A percentile compares a stretch with the other conserved stretches of the same genome.
These are phyloP conservation scores for Amaranthus hypochondriacus DNA, from an alignment of 148 eudicot species.

Conservation along the genomic window DNA sequence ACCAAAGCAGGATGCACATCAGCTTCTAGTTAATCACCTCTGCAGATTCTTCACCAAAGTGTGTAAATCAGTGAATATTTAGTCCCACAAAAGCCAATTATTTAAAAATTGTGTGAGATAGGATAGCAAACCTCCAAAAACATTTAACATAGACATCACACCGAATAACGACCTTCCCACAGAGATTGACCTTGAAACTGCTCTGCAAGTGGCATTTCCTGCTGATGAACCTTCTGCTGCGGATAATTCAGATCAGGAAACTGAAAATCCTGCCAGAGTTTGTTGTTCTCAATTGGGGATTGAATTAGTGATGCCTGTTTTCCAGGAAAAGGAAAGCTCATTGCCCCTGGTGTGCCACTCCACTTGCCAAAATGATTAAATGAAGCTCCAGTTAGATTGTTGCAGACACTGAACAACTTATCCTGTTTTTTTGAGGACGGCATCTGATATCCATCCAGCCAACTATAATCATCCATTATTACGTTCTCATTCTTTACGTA, in stretches of 20 bases:
- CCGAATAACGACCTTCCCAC: slow-evolving; percentile 75
- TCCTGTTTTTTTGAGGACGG: slow-evolving; percentile 43
- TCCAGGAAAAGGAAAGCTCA: slow-evolving; percentile 89
- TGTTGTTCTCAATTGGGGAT: slow-evolving; percentile 40
- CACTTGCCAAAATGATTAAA: slow-evolving; percentile 38
- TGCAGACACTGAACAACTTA: slow-evolving; percentile 36
- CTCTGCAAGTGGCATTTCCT: slow-evolving; percentile 41
- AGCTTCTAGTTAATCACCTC: slow-evolving; percentile 44
- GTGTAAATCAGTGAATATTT: slow-evolving; percentile 4
- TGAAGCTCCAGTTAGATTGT: slow-evolving; percentile 35
- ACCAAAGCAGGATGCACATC: slow-evolving; percentile 53
- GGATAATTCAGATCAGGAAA: slow-evolving; percentile 52
- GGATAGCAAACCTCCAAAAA: slow-evolving; percentile 12
- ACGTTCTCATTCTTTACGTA: slow-evolving; percentile 39
- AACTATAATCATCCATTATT: slow-evolving; percentile 76
- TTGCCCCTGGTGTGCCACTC: slow-evolving; percentile 40
- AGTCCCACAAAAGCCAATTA: not conserved
- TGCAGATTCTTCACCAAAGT: slow-evolving; percentile 27
- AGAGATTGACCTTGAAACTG: slow-evolving; percentile 75
- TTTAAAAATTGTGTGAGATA: not conserved
- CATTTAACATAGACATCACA: slow-evolving; percentile 51
- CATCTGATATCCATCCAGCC: slow-evolving; percentile 86
- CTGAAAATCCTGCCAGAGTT: slow-evolving; percentile 49
- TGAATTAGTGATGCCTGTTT: slow-evolving; percentile 60
- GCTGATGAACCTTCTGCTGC: slow-evolving; percentile 55